These are phyloP conservation scores for Yamadazyma buinensis DNA, from an alignment of 1,139 yeast genomes.

Conservation along the genomic window DNA sequence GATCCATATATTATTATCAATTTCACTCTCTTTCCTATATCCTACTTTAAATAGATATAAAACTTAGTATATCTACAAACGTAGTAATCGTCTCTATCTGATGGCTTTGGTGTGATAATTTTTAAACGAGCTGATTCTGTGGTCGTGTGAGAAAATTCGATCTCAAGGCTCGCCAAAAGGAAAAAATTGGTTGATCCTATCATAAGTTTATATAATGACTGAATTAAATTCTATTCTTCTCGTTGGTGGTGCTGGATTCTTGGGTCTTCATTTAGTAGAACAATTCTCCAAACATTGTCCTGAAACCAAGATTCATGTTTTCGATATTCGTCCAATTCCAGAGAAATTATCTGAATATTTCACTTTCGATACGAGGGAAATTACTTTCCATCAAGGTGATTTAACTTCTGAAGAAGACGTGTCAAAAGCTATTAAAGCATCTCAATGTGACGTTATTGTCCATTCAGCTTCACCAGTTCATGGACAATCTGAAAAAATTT, in stretches of 20 bases:
- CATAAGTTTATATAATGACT: slow-evolving; percentile 1
- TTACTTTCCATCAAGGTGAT: slow-evolving; percentile 76
- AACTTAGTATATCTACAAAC: too few relatives aligned
- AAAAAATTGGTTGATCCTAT: too few relatives aligned
- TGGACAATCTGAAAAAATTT: slow-evolving; percentile 74
- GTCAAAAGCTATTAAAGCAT: slow-evolving; percentile 51
- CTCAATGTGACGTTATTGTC: slow-evolving; percentile 74
- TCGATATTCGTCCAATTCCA: slow-evolving; percentile 88
- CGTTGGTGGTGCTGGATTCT: slow-evolving; percentile 92
- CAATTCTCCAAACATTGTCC: slow-evolving; percentile 70
- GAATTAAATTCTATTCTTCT: slow-evolving; percentile 61
- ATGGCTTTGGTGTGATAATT: too few relatives aligned
- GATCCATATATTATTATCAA: too few relatives aligned
- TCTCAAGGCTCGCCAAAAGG: too few relatives aligned
- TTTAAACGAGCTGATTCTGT: too few relatives aligned
- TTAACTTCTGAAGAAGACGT: slow-evolving; percentile 74
- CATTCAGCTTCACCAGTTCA: slow-evolving; percentile 98
- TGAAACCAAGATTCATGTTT: slow-evolving; percentile 75
- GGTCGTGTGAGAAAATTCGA: too few relatives aligned
- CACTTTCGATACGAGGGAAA: slow-evolving; percentile 58
- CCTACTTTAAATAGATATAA: too few relatives aligned
- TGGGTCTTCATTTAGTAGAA: slow-evolving; percentile 87
- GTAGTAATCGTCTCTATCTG: too few relatives aligned
- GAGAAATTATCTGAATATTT: slow-evolving; percentile 65
- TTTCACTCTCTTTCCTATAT: too few relatives aligned